Base-by-base conservation (phyloP, 192 early-diverging fungal genomes). In the Obelidium mucronatum region DNA sequence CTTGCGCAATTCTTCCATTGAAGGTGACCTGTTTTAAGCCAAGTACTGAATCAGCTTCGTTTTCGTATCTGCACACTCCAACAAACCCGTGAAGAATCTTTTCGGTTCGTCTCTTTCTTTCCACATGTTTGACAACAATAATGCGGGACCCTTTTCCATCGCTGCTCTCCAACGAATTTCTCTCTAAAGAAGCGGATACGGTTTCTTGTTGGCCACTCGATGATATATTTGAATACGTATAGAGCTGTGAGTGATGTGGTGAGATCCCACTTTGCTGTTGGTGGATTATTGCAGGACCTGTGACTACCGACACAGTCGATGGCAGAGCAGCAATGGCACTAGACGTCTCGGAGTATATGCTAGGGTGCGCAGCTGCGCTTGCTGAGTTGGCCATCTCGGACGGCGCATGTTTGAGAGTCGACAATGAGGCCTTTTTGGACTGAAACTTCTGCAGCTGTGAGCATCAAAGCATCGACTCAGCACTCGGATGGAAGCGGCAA, bases 391-490 rank as follows among this genome's bases (percentile, higher is more conserved):
- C 19, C 44, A n/a, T n/a, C n/a, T n/a, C 51, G 51, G 1, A 53
- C 19, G 24, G 51, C 19, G 51, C 51, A 24, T 24, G 1, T 17
- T 22, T 0, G n/a, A n/a, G n/a, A n/a, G n/a, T n/a, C n/a, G n/a
- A n/a, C n/a, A 30, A 19, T 19, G 62, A 64, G 35, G 34, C 13
- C 17, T 15, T 6, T 36, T 34, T 64, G 31, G 22, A 36, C 26
- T 64, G 62, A 36, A 64, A 64, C 34, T 39, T 33, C 2, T 30
- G 15, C 31, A 64, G 62, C 62, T 64, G 62, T 22, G 30, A 51
- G 48, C n/a, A 15, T 48, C 0, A 48, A 48, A 19, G 44, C 44
- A 15, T 48, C 19, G 19, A 19, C 44, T 48, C 19, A 48, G 11
- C 19, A 48, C 19, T 48, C 0, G 19, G 0, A 15, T 48, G 19